Conservation (phyloP, 1,139 yeast genomes). For the Candida glucosophila region DNA sequence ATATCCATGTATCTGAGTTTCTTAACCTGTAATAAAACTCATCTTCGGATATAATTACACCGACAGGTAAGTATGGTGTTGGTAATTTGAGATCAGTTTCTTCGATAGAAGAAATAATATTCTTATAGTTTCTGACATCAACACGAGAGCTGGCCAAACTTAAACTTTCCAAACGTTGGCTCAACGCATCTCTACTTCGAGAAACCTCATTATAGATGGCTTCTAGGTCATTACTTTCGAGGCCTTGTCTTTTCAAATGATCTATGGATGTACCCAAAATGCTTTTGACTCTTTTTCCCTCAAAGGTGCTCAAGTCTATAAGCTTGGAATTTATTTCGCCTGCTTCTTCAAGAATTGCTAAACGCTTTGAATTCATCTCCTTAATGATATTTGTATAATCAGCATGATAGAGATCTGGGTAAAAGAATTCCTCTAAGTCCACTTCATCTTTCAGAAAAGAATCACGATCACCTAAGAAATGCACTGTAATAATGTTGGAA, state of each 20-base stretch:
- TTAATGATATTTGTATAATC: constrained; percentile 12
- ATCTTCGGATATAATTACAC: constrained; percentile 21
- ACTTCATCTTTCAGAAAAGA: constrained; percentile 11
- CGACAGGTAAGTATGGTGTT: constrained; percentile 16
- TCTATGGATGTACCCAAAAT: constrained; percentile 15
- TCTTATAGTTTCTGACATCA: constrained; percentile 16
- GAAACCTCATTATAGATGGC: constrained; percentile 13
- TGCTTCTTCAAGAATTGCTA: constrained; percentile 10
- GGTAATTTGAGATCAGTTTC: constrained; percentile 9
- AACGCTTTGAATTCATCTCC: constrained; percentile 12
- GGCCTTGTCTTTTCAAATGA: constrained; percentile 9
- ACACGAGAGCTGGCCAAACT: constrained; percentile 11
- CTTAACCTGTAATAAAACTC: constrained; percentile 17
- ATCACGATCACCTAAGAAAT: constrained; percentile 21
- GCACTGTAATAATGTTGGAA: constrained; percentile 27
- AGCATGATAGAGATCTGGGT: constrained; percentile 23
- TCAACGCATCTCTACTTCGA: constrained; percentile 9
- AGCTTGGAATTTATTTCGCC: constrained; percentile 13
- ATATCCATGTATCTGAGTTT: constrained; percentile 12
- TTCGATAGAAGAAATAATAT: constrained; percentile 11
- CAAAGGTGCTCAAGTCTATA: constrained; percentile 25
- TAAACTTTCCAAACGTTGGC: constrained; percentile 10
- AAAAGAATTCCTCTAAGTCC: constrained; percentile 18
- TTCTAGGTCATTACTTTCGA: constrained; percentile 15
- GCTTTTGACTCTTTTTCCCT: constrained; percentile 24